A percentile compares a stretch with the other conserved stretches of the same genome.
These are phyloP conservation scores for Solanum stenotomum DNA, from an alignment of 257 asterid species.

Conservation along the genomic window DNA sequence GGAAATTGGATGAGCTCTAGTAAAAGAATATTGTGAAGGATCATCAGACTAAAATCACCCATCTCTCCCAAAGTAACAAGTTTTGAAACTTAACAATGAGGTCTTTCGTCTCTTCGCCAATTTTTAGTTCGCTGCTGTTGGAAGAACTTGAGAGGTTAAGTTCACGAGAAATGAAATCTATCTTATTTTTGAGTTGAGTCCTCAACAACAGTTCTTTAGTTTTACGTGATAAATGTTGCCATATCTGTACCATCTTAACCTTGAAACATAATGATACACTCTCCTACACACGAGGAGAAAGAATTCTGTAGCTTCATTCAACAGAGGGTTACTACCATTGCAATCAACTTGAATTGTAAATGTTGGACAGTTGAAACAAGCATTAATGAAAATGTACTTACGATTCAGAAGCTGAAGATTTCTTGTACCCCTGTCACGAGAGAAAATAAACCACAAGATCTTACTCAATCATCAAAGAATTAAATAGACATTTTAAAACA, in stretches of 20 bases:
- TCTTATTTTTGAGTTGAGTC: neutral
- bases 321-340: neutral
- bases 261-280: neutral
- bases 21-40: neutral
- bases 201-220: neutral
- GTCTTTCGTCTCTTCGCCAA: neutral
- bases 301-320: neutral
- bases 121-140: neutral
- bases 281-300: neutral
- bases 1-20: neutral
- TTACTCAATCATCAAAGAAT: neutral
- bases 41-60: neutral
- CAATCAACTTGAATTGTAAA: neutral
- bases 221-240: neutral
- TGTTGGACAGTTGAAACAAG: neutral
- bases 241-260: neutral
- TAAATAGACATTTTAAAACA: neutral
- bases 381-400: slow-evolving; percentile 28
- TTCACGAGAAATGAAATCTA: neutral
- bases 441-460: neutral
- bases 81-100: neutral
- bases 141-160: neutral
- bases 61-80: neutral
- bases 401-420: slow-evolving; percentile 82
- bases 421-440: slow-evolving; percentile 73